These are phyloP conservation scores for Myriangium duriaei DNA, from an alignment of 2,329 filamentous ascomycete species.

Conservation along the genomic window DNA sequence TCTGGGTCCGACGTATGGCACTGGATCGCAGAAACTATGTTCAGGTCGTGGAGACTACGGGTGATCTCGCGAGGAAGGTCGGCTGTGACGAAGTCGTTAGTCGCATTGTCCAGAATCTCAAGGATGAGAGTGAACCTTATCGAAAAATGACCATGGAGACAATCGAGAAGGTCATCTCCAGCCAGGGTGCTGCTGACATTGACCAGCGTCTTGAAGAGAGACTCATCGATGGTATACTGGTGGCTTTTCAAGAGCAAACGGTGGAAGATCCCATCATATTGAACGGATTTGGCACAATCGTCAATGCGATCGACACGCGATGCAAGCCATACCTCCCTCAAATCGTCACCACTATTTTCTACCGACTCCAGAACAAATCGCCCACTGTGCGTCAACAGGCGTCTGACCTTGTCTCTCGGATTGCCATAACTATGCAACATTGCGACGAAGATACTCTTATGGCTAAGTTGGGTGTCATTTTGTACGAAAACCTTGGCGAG, in stretches of 20 bases:
- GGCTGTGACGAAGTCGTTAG: conserved; percentile 91
- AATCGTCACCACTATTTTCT: conserved; percentile 92
- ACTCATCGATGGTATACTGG: conserved; percentile 86
- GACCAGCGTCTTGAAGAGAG: conserved; percentile 85
- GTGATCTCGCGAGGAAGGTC: conserved; percentile 96
- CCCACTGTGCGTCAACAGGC: conserved; percentile 94
- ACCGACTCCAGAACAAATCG: conserved; percentile 95
- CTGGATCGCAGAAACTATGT: conserved; percentile 95
- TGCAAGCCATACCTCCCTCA: conserved; percentile 96
- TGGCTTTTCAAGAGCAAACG: conserved; percentile 95
- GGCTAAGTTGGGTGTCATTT: conserved; percentile 84
- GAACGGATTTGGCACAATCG: conserved; percentile 94
- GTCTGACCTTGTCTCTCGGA: conserved; percentile 88
- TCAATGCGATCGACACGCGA: conserved; percentile 83
- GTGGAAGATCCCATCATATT: conserved; percentile 93
- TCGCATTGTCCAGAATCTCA: conserved; percentile 84
- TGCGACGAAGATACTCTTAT: conserved; percentile 93
- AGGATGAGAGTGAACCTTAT: conserved; percentile 96
- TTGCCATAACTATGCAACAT: conserved; percentile 98
- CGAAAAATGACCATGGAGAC: conserved; percentile 99
- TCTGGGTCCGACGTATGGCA: conserved; percentile 96
- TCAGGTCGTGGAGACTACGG: conserved; percentile 95
- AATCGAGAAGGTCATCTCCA: conserved; percentile 89
- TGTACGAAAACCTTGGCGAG: conserved; percentile 97
- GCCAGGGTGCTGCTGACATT: conserved; percentile 86